Percentiles rank a stretch among this genome's conserved stretches.
These are phyloP conservation scores for Rhodocollybia butyracea DNA, from an alignment of 768 basidiomycete genomes.

Conservation along the genomic window DNA sequence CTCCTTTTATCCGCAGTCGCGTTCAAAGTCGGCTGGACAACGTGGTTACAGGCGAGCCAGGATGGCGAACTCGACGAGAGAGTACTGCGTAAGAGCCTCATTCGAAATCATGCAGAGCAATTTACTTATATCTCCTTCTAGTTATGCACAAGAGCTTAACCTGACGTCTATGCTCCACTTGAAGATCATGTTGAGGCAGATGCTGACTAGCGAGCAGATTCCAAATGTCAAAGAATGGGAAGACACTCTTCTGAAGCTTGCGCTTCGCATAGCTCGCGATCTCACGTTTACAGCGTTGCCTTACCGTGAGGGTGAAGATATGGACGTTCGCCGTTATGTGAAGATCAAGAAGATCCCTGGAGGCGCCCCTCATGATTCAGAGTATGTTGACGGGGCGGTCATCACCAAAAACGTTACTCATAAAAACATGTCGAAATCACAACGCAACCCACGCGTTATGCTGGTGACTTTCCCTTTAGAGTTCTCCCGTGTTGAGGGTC, in stretches of 20 bases:
- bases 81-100: slow-evolving; percentile 76
- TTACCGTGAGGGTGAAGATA: slow-evolving; percentile 83
- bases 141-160: slow-evolving; percentile 83
- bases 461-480: slow-evolving; percentile 93
- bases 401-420: slow-evolving; percentile 98
- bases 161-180: slow-evolving; percentile 85
- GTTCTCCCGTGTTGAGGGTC: slow-evolving; percentile 88
- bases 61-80: slow-evolving; percentile 85
- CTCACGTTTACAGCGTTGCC: slow-evolving; percentile 69
- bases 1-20: slow-evolving; percentile 83
- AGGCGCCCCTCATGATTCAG: slow-evolving; percentile 86
- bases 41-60: slow-evolving; percentile 54
- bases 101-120: not conserved
- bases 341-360: slow-evolving; percentile 99
- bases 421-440: slow-evolving; percentile 84
- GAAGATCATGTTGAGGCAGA: slow-evolving; percentile 87
- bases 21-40: slow-evolving; percentile 75
- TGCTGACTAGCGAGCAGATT: slow-evolving; percentile 78
- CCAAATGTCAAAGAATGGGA: slow-evolving; percentile 89
- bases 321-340: slow-evolving; percentile 93
- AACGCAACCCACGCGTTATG: slow-evolving; percentile 91
- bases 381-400: slow-evolving; percentile 95
- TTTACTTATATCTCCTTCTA: slow-evolving; percentile 24
- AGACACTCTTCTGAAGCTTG: slow-evolving; percentile 72
- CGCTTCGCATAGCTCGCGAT: slow-evolving; percentile 83